Base-by-base conservation (phyloP, 306 rosid genomes). In the Cyclanthera cordifolia region DNA sequence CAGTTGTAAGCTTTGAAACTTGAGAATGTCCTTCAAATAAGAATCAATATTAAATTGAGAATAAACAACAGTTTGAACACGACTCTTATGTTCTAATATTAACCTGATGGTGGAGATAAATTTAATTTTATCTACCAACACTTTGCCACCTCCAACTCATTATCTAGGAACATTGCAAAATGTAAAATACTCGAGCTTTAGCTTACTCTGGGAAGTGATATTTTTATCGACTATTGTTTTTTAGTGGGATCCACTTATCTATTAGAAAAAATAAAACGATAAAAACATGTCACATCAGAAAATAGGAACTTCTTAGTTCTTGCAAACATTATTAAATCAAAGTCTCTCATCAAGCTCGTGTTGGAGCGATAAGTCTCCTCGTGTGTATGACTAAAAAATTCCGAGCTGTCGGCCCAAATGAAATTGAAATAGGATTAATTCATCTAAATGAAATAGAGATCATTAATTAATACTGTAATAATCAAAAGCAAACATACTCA, bases 401-500 rank as follows among this genome's bases (percentile, higher is more conserved):
- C 3, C 0, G 17, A 41, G 27, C 23, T 7, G 30, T 39, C 10
- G 32, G 32, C 17, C 12, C 21, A 19, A 41, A 39, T 5, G 41
- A 41, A n/a, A 43, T 20, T 24, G 25, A 43, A 3, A 23, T 23
- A 37, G 3, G 50, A 45, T 23, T 2, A 45, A 27, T 13, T 65
- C 37, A 45, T 23, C 14, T 65, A 10, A 17, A 37, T 39, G 69
- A 41, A 63, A 19, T 39, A 28, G 2, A 37, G 52, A 41, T 39
- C 2, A 19, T 6, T 63, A 5, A 19, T 6, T 63, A 5, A 61
- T 10, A 63, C 32, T 20, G 45, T 41, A 10, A 27, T 41, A 41
- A 37, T 19, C 3, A 69, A 65, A 57, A 46, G 24, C 9, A 6
- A 57, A 82, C 92, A 79, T 78, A 89, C 90, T 81, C 84, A 17